Conservation (phyloP, 352 stramenopile genomes). For the Phytophthora sp. region DNA sequence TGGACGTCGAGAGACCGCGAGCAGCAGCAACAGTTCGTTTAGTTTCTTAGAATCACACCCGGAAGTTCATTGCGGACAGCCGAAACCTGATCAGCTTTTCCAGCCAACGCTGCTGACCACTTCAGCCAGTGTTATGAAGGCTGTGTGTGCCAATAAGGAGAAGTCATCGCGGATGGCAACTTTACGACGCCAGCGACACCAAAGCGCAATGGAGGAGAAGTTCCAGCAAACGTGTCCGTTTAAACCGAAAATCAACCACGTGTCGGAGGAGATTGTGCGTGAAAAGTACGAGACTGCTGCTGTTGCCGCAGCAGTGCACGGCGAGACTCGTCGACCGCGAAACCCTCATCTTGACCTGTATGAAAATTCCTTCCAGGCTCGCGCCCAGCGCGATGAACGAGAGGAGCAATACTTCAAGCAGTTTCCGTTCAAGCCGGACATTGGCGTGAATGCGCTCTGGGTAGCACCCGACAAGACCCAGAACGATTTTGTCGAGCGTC, state of each 20-base stretch:
- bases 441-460: constrained; percentile 78
- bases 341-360: constrained; percentile 74
- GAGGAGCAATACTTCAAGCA: constrained; percentile 67
- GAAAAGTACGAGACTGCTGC: constrained; percentile 66
- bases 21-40: constrained; percentile 33
- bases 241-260: constrained; percentile 70
- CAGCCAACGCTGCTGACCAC: constrained; percentile 64
- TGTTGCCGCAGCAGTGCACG: constrained; percentile 22
- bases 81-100: constrained; percentile 69
- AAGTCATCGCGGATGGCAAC: constrained; percentile 40
- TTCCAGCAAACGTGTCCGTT: constrained; percentile 77
- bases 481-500: constrained; percentile 67
- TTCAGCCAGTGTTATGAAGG: constrained; percentile 33
- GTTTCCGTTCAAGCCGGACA: constrained; percentile 82
- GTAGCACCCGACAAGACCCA: constrained; percentile 39
- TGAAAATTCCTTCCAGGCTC: constrained; percentile 66
- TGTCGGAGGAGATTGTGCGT: constrained; percentile 76
- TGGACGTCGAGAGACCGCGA: constrained; percentile 26
- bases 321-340: constrained; percentile 36
- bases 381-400: constrained; percentile 45
- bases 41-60: constrained; percentile 22
- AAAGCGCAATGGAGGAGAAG: constrained; percentile 67
- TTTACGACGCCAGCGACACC: constrained; percentile 51
- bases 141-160: constrained; percentile 52
- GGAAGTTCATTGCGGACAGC: constrained; percentile 58